Evolutionary conservation across 208 protist genomes (phyloP), one percentile per base, ranked within the genome.

Genomic region (Trypanosoma vivax): DNA sequence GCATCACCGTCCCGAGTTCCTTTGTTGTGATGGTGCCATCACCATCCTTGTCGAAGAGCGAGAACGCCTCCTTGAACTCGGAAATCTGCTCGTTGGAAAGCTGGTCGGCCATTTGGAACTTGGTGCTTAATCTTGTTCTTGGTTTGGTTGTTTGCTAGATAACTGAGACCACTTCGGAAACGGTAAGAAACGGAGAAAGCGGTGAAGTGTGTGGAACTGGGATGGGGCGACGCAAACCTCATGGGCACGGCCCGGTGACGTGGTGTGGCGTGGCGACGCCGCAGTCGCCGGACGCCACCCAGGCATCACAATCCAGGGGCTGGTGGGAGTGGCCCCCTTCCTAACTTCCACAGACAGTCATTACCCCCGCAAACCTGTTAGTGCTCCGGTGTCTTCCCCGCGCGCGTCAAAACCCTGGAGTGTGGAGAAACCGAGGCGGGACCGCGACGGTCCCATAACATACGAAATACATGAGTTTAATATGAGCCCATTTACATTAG

Each of bases 1-100:
- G 92, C 98, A 99, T 99, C 19, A 99, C 97, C 38, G 96, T 99
- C 61, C 97, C 98, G n/a, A 99, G 84, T 83, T 99, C 97, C 63
- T 97, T 98, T 35, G 95, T 97, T 28, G 96, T 98, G 80, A 99
- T 99, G 56, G 75, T 90, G 55, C 97, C 97, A 90, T 99, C 96
- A 64, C 96, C 90, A 48, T 98, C 90, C 52, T 91, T 96, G 67
- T 99, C 97, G 61, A 99, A 99, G 6, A 99, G 76, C 38, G 83
- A 92, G 78, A 99, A 99, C 5, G 97, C 97, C 81, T 99, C 97
- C 80, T 98, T 97, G 79, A 98, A 99, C 76, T 99, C 97, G 23
- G 88, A 85, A 40, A 98, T 92, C 76, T 99, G 93, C 67, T 99
- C 96, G 65, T 97, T 85, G 16, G 96, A 85, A 21, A 97, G 72